A percentile compares a stretch with the other conserved stretches of the same genome.
Conservation (phyloP, 1,284 basidiomycete genomes). For the Wallemia ichthyophaga region DNA sequence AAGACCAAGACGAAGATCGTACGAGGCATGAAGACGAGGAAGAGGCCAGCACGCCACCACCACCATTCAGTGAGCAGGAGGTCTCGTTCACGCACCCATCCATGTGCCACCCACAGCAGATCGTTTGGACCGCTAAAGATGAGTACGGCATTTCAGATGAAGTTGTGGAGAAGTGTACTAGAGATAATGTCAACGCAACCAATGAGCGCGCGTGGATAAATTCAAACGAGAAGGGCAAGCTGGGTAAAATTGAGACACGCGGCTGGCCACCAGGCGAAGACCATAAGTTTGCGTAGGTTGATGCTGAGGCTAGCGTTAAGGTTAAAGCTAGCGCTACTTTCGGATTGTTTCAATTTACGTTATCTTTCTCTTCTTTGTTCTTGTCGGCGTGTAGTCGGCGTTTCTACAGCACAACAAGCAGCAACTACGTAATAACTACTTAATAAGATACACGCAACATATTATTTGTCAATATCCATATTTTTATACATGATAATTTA, state of each 20-base stretch:
- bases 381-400: too few species aligned
- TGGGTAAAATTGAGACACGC: background rate
- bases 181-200: slow-evolving; percentile 28
- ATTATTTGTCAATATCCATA: too few species aligned
- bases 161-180: slow-evolving; percentile 29
- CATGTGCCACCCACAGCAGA: slow-evolving; percentile 34
- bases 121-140: slow-evolving; percentile 54
- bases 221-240: slow-evolving; percentile 16
- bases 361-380: too few species aligned
- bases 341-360: too few species aligned
- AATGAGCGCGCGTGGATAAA: slow-evolving; percentile 30
- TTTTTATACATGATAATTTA: too few species aligned
- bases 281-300: background rate
- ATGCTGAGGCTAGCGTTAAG: too few species aligned
- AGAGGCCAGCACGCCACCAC: background rate
- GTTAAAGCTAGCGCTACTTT: too few species aligned
- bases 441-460: too few species aligned
- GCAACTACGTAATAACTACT: too few species aligned
- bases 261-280: background rate
- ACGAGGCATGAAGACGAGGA: slow-evolving; percentile 5
- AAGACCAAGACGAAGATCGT: too few species aligned
- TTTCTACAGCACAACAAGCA: too few species aligned
- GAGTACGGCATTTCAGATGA: slow-evolving; percentile 30
- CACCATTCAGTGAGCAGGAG: slow-evolving; percentile 6
- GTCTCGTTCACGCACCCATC: slow-evolving; percentile 47